Evolutionary conservation across 345 rosid genomes (phyloP).

Genomic region (thale cress (Arabidopsis thaliana)): TAIR10.1 NC_003076.8:16104501-16105000

Average conservation of each 20-base stretch:
- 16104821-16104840: constrained; percentile 9
- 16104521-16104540: background rate
- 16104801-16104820: background rate
- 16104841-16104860: constrained; percentile 21
- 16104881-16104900: too few species aligned
- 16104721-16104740: constrained; percentile 72
- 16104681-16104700: constrained; percentile 75
- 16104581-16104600: constrained; percentile 82
- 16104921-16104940: too few species aligned
- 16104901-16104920: too few species aligned
- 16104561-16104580: constrained; percentile 84
- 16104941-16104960: too few species aligned
- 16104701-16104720: constrained; percentile 78
- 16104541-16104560: constrained; percentile 82
- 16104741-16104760: constrained; percentile 68
- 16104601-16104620: constrained; percentile 95
- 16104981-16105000: too few species aligned
- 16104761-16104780: constrained; percentile 51
- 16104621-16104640: constrained; percentile 72
- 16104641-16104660: constrained; percentile 58
- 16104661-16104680: constrained; percentile 64
- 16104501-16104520: constrained; percentile 2
- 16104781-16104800: constrained; percentile 1
- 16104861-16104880: background rate
- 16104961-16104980: too few species aligned